Percentiles rank a stretch among this genome's conserved stretches.
phyloP scores from a whole-genome alignment of 192 early-diverging fungal species.

The Dissophora globulifera region DNA sequence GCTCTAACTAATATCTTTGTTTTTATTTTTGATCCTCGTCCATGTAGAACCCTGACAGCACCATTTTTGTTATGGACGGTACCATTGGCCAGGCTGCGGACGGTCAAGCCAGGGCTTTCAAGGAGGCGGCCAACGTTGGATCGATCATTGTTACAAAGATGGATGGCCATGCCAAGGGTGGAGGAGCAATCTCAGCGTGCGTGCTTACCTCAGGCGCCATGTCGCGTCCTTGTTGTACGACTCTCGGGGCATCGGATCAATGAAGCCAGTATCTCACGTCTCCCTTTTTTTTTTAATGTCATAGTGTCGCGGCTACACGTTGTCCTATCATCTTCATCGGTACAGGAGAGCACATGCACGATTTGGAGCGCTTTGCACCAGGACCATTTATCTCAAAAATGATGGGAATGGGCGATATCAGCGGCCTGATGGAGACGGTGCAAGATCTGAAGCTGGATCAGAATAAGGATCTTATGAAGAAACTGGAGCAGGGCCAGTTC shows the following conservation, averaged over 20 bases:
- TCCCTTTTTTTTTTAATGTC: not conserved
- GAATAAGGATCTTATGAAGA: conserved; percentile 90
- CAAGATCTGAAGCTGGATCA: conserved; percentile 89
- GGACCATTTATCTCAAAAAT: conserved; percentile 92
- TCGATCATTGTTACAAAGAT: conserved; percentile 98
- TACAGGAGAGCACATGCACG: conserved; percentile 97
- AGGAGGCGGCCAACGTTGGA: conserved; percentile 91
- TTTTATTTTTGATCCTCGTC: too few relatives aligned
- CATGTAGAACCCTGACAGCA: conserved; percentile 79
- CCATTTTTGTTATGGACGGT: conserved; percentile 98
- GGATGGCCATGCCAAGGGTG: conserved; percentile 99
- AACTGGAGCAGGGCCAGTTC: conserved; percentile 83
- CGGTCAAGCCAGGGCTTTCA: conserved; percentile 90
- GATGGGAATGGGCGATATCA: conserved; percentile 92
- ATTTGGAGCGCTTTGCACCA: conserved; percentile 91
- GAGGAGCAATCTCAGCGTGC: conserved; percentile 96
- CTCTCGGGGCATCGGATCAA: too few relatives aligned
- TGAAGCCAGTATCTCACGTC: not conserved
- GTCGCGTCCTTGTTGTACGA: too few relatives aligned
- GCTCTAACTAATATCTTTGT: not conserved
- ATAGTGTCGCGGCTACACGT: conserved; percentile 90
- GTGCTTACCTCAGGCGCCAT: conserved; percentile 25
- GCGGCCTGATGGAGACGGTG: conserved; percentile 88
- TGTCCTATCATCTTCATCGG: conserved; percentile 97
- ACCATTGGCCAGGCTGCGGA: conserved; percentile 98